Evolutionary conservation across 169 alveolate species (phyloP).

Genomic region (Plasmodium sp.): DNA sequence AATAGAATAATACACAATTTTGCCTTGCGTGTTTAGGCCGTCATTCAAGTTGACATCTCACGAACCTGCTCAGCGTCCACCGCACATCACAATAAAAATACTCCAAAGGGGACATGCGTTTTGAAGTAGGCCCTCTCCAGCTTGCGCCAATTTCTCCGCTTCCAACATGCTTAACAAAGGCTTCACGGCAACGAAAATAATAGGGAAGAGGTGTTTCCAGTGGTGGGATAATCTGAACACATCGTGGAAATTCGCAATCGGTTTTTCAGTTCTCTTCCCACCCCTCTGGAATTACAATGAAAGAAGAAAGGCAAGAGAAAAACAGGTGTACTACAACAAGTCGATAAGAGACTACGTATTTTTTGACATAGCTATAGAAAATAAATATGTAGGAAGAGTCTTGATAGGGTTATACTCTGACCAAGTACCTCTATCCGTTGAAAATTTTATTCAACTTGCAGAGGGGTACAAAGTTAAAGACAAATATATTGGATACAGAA

Average conservation of each 20-base stretch:
- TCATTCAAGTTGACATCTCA: neutral
- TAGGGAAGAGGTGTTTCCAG: constrained; percentile 44
- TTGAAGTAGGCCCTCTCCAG: neutral
- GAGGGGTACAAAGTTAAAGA: constrained; percentile 79
- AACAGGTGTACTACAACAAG: constrained; percentile 47
- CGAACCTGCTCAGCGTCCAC: neutral
- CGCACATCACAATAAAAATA: neutral
- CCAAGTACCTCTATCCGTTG: constrained; percentile 82
- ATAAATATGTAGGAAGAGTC: constrained; percentile 81
- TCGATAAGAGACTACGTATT: constrained; percentile 84
- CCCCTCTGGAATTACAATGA: constrained; percentile 67
- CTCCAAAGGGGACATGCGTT: neutral
- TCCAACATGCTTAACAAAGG: constrained; percentile 44
- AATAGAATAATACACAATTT: neutral
- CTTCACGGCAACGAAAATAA: constrained; percentile 18
- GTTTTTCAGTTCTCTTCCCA: constrained; percentile 42
- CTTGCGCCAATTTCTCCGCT: neutral
- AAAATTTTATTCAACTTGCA: constrained; percentile 83
- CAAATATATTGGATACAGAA: constrained; percentile 79
- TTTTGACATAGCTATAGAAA: constrained; percentile 82
- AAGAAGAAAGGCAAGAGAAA: constrained; percentile 68
- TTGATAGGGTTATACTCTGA: constrained; percentile 84
- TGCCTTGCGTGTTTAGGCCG: neutral
- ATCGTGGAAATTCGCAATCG: constrained; percentile 53
- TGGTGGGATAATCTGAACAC: constrained; percentile 58